Percentiles rank a stretch among this genome's conserved stretches.
These are phyloP conservation scores for Phoenix roebelenii DNA, from an alignment of 176 grass and related monocot species.

Conservation along the genomic window DNA sequence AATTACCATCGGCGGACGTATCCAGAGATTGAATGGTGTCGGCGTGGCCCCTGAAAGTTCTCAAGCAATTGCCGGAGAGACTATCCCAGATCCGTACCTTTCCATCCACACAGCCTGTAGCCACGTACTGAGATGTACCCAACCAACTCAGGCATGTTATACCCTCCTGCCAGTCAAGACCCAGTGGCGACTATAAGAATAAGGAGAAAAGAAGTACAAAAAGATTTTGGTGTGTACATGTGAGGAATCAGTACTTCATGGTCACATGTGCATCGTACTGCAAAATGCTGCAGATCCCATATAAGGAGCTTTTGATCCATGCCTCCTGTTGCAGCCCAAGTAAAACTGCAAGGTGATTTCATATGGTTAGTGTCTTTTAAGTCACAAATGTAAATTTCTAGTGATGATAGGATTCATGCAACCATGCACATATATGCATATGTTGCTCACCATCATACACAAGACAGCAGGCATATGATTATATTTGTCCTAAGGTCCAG, in stretches of 20 bases:
- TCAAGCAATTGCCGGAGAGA: slow-evolving; percentile 43
- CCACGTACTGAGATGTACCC: slow-evolving; percentile 57
- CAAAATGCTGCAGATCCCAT: slow-evolving; percentile 52
- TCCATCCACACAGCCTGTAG: slow-evolving; percentile 61
- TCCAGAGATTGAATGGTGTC: slow-evolving; percentile 60
- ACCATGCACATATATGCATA: no score
- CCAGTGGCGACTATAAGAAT: not conserved
- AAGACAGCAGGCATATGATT: no score
- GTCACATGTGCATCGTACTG: slow-evolving; percentile 54
- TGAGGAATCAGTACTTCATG: slow-evolving; percentile 32
- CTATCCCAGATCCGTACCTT: slow-evolving; percentile 86
- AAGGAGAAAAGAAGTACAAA: not conserved
- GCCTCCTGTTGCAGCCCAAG: slow-evolving; percentile 65
- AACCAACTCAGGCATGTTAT: slow-evolving; percentile 57
- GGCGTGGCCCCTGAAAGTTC: slow-evolving; percentile 36
- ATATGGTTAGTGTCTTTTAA: no score
- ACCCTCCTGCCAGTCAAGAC: slow-evolving; percentile 40
- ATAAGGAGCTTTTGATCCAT: slow-evolving; percentile 78
- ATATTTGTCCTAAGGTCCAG: no score
- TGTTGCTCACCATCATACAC: no score
- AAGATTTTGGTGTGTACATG: no score
- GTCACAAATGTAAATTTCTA: no score
- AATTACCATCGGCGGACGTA: slow-evolving; percentile 25
- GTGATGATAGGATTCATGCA: no score
- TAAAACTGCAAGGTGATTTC: slow-evolving; percentile 24